Percentiles rank a stretch among this genome's conserved stretches.
These are phyloP conservation scores for Halophytophthora polymorphica DNA, from an alignment of 352 stramenopile species.

Conservation along the genomic window DNA sequence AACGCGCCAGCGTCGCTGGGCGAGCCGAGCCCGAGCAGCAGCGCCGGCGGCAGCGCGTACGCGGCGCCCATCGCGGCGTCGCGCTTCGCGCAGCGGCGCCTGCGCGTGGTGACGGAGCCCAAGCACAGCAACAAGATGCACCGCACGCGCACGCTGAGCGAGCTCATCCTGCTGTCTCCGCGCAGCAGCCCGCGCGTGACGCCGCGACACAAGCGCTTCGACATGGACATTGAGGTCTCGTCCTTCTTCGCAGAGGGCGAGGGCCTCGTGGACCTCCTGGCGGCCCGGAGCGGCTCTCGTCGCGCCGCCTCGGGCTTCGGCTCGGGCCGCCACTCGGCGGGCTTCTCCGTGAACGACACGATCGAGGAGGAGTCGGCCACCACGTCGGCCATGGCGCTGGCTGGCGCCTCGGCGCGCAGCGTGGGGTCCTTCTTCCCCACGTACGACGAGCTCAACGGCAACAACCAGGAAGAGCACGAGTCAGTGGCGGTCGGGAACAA, in stretches of 20 bases:
- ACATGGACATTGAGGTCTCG: constrained; percentile 85
- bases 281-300: constrained; percentile 13
- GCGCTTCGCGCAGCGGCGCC: constrained; percentile 54
- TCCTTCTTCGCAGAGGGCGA: constrained; percentile 68
- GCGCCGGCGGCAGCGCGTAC: constrained; percentile 5
- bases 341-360: constrained; percentile 15
- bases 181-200: constrained; percentile 55
- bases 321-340: constrained; percentile 33
- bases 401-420: constrained; percentile 1
- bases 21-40: constrained; percentile 30
- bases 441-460: background rate
- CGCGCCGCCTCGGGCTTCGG: background rate
- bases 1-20: background rate
- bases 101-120: constrained; percentile 82
- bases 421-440: constrained; percentile 24
- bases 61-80: constrained; percentile 20
- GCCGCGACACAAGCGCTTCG: constrained; percentile 62
- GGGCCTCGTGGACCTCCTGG: constrained; percentile 62
- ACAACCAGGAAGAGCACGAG: constrained; percentile 20
- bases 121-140: constrained; percentile 87
- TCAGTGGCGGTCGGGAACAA: background rate
- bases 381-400: background rate
- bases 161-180: constrained; percentile 74
- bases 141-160: constrained; percentile 68
- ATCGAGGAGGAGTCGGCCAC: constrained; percentile 19